Evolutionary conservation across 768 basidiomycete species (phyloP).

Genomic region (Leccinum boreale): DNA sequence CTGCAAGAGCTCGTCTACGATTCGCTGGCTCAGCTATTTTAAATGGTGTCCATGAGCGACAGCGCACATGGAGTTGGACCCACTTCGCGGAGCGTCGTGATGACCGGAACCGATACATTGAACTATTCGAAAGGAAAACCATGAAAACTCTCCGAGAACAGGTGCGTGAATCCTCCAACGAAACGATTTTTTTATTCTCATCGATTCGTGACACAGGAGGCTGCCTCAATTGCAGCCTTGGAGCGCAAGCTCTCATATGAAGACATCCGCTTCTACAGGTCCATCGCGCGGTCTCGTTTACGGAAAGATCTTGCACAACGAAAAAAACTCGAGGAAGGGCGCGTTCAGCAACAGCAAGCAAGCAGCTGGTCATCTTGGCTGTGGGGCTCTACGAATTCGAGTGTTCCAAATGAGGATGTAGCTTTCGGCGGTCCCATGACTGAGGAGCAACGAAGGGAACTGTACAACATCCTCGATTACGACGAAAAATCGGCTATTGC

Average conservation of each 20-base stretch:
- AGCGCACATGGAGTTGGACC: conserved; percentile 86
- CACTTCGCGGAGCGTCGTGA: conserved; percentile 87
- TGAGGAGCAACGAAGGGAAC: conserved; percentile 84
- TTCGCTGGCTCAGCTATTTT: conserved; percentile 82
- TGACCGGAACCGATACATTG: conserved; percentile 81
- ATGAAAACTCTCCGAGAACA: conserved; percentile 48
- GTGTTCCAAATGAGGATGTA: conserved; percentile 45
- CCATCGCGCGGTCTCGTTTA: conserved; percentile 84
- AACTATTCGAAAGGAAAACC: conserved; percentile 76
- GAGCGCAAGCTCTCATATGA: conserved; percentile 88
- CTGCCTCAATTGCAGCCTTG: conserved; percentile 52
- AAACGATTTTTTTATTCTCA: not conserved
- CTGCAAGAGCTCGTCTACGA: conserved; percentile 62
- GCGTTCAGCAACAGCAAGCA: conserved; percentile 51
- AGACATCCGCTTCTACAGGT: conserved; percentile 96
- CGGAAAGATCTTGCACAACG: conserved; percentile 77
- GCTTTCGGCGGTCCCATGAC: conserved; percentile 72
- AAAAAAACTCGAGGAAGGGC: conserved; percentile 66
- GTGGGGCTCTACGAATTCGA: conserved; percentile 61
- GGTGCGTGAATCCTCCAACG: conserved; percentile 40
- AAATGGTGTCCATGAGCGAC: conserved; percentile 78
- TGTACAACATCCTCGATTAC: conserved; percentile 89
- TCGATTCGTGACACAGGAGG: conserved; percentile 40
- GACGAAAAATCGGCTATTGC: conserved; percentile 80
- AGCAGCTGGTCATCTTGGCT: conserved; percentile 74